Conservation (phyloP, 352 stramenopile genomes). For the Albugo laibachii region DNA sequence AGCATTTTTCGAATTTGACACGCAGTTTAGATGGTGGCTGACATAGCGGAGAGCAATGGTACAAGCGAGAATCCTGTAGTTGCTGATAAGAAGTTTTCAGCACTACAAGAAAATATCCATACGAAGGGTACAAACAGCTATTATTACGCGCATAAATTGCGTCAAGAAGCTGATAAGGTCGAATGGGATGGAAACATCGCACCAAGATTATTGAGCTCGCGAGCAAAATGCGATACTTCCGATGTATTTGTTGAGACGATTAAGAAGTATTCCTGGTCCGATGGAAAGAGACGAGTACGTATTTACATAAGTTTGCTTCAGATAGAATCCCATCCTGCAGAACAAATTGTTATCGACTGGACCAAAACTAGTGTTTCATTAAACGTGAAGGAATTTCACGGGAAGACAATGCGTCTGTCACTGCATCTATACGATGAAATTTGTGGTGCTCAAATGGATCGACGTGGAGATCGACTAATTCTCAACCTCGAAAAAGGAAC, state of each 20-base stretch:
- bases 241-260: constrained; percentile 26
- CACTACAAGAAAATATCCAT: constrained; percentile 67
- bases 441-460: constrained; percentile 42
- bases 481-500: constrained; percentile 57
- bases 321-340: constrained; percentile 38
- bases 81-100: constrained; percentile 12
- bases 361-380: constrained; percentile 28
- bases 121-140: constrained; percentile 71
- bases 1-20: background rate
- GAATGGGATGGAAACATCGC: constrained; percentile 65
- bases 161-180: constrained; percentile 53
- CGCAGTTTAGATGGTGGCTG: background rate
- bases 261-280: constrained; percentile 61
- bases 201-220: constrained; percentile 34
- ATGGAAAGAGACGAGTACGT: constrained; percentile 60
- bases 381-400: constrained; percentile 35
- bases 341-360: constrained; percentile 51
- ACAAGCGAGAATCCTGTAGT: too few species aligned
- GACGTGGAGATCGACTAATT: constrained; percentile 66
- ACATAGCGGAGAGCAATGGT: constrained; percentile 1
- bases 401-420: constrained; percentile 45
- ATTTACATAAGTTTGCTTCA: constrained; percentile 49
- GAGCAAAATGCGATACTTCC: constrained; percentile 1
- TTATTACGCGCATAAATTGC: constrained; percentile 78
- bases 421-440: constrained; percentile 64